Evolutionary conservation across 2,329 filamentous ascomycete genomes (phyloP).

Genomic region (Beauveria varroae): DNA sequence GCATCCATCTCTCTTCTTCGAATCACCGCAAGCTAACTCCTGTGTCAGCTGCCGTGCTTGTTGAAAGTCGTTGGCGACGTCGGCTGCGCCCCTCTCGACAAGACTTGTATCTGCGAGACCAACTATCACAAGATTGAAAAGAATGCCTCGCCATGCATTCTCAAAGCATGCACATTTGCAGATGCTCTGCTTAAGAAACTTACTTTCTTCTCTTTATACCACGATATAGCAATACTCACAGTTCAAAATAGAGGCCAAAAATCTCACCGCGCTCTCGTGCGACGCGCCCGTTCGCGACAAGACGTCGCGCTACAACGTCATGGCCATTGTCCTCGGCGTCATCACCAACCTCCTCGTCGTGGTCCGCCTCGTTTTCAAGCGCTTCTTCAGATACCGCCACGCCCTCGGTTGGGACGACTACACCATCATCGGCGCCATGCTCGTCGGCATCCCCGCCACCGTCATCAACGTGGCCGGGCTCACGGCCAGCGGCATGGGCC

Average conservation of each 20-base stretch:
- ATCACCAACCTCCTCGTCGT: constrained; percentile 33
- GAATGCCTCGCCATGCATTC: constrained; percentile 18
- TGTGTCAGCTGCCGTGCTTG: not conserved
- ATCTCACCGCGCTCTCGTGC: constrained; percentile 21
- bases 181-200: constrained; percentile 19
- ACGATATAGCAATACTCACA: not conserved
- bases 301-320: constrained; percentile 24
- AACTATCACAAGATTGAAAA: constrained; percentile 15
- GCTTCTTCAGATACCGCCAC: constrained; percentile 26
- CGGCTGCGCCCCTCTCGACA: not conserved
- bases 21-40: not conserved
- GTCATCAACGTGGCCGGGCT: constrained; percentile 25
- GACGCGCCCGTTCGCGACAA: constrained; percentile 23
- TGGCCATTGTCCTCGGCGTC: constrained; percentile 27
- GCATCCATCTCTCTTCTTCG: not conserved
- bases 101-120: constrained; percentile 8
- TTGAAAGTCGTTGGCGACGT: not conserved
- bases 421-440: constrained; percentile 23
- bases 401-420: constrained; percentile 33
- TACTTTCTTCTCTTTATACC: no score
- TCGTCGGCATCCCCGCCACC: constrained; percentile 22
- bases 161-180: constrained; percentile 16
- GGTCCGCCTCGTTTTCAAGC: constrained; percentile 31
- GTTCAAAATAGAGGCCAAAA: constrained; percentile 13
- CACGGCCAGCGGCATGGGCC: constrained; percentile 36